Base-by-base conservation (phyloP, 345 rosid species). In the Salix dunnii region DNA sequence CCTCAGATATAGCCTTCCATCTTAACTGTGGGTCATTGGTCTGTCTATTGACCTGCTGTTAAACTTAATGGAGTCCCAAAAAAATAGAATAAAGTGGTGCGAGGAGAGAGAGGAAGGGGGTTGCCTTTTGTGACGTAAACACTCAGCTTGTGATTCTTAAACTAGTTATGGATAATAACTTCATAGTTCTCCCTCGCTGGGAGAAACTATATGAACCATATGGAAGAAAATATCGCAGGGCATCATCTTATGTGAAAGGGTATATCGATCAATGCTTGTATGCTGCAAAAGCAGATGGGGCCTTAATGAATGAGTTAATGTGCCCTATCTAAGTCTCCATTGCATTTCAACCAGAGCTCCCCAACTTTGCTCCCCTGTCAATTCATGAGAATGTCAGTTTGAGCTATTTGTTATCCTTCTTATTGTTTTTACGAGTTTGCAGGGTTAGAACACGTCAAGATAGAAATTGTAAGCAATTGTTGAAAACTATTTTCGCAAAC, bases 1-100 rank as follows among this genome's bases (percentile, higher is more conserved):
- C 69, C 67, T 36, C 64, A n/a, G 53, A 35, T 30, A 70, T 63
- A 25, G 33, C 51, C 64, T 77, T 25, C 58, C 49, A 33, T 58
- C 63, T 30, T 48, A 48, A 63, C 49, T 62, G 62, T 33, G 11
- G 51, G 48, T 77, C 12, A 14, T 35, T 4, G 18, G 69, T 63
- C 58, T 76, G 46, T 75, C 78, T 35, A 18, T 63, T 64, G 11
- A 73, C 43, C 4, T 17, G 7, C 28, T 62, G 42, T 10, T 27
- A 8, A 21, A 13, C 25, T 35, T 17, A 40, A 9, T 61, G 30
- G 70, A 18, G 42, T 66, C 36, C 51, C 53, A 30, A 18, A 16
- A 28, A 49, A 65, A 49, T 51, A 25, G 64, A 49, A 17, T 18
- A 20, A 40, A 6, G n/a, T 2, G n/a, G 3, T 18, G 58, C 18